phyloP scores from a whole-genome alignment of 2,329 filamentous ascomycete genomes.

The Aspergillus pseudonomiae region DNA sequence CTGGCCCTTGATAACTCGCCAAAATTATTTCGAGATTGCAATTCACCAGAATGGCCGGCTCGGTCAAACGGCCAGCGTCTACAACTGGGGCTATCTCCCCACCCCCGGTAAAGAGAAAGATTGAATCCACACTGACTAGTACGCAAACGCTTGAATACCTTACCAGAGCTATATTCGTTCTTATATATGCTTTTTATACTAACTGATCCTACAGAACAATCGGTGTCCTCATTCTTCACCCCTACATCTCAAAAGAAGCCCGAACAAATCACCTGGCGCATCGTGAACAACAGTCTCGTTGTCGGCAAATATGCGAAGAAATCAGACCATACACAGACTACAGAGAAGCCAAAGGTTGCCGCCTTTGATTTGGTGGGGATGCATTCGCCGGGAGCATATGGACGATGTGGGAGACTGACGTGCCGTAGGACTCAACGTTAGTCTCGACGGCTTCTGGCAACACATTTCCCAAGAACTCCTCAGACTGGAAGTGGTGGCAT shows the following conservation, averaged over 20 bases:
- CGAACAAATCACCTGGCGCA: constrained; percentile 70
- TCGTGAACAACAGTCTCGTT: constrained; percentile 70
- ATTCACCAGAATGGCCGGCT: constrained; percentile 31
- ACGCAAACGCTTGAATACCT: constrained; percentile 15
- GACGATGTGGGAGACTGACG: constrained; percentile 1
- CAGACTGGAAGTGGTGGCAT: constrained; percentile 97
- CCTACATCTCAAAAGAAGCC: constrained; percentile 82
- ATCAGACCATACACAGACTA: constrained; percentile 13
- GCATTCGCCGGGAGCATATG: background rate
- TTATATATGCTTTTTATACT: background rate
- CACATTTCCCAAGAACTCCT: constrained; percentile 68
- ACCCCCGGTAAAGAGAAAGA: constrained; percentile 59
- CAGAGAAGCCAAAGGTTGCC: constrained; percentile 40
- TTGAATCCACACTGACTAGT: constrained; percentile 59
- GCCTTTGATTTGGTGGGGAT: constrained; percentile 50
- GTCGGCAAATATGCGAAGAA: constrained; percentile 69
- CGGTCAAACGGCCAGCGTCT: constrained; percentile 41
- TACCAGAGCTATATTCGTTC: background rate
- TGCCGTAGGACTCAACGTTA: constrained; percentile 76
- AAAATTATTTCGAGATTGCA: constrained; percentile 14
- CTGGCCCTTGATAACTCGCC: background rate
- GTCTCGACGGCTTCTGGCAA: constrained; percentile 80
- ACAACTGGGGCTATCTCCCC: constrained; percentile 55
- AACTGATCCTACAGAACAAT: constrained; percentile 38
- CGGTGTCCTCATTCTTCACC: constrained; percentile 84